These are phyloP conservation scores for Triticum turgidum DNA, from an alignment of 176 grass and related monocot genomes.

Conservation along the genomic window DNA sequence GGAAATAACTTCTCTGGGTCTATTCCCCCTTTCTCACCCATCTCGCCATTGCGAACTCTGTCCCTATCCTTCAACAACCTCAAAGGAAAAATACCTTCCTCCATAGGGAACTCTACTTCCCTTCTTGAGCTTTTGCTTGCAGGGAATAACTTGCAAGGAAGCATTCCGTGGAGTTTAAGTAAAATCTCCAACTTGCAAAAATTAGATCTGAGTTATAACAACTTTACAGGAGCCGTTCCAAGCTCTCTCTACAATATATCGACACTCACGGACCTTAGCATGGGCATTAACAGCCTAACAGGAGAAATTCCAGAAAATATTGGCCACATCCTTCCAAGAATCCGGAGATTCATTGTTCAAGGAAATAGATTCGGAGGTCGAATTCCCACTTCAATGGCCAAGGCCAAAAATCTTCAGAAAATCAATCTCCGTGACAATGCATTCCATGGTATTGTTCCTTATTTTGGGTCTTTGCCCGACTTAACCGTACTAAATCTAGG, in stretches of 20 bases:
- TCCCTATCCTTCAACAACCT: slow-evolving; percentile 23
- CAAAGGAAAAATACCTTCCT: slow-evolving; percentile 29
- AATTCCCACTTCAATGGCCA: slow-evolving; percentile 20
- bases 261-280: neutral
- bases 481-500: neutral
- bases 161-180: neutral
- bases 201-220: neutral
- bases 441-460: slow-evolving; percentile 25
- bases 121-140: slow-evolving; percentile 23
- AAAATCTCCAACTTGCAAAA: neutral
- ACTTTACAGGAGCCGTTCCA: neutral
- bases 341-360: slow-evolving; percentile 4
- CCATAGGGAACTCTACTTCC: slow-evolving; percentile 30
- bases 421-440: slow-evolving; percentile 5
- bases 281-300: neutral
- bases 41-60: neutral
- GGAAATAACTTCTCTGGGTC: slow-evolving; percentile 13
- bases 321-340: neutral
- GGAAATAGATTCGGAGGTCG: slow-evolving; percentile 5
- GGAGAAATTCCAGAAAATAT: slow-evolving; percentile 31
- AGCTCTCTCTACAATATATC: slow-evolving; percentile 38
- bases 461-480: neutral
- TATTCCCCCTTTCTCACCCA: neutral
- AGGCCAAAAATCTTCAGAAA: neutral
- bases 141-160: neutral